phyloP scores from a whole-genome alignment of 2,329 filamentous ascomycete species.

The Sporothrix mexicana region DNA sequence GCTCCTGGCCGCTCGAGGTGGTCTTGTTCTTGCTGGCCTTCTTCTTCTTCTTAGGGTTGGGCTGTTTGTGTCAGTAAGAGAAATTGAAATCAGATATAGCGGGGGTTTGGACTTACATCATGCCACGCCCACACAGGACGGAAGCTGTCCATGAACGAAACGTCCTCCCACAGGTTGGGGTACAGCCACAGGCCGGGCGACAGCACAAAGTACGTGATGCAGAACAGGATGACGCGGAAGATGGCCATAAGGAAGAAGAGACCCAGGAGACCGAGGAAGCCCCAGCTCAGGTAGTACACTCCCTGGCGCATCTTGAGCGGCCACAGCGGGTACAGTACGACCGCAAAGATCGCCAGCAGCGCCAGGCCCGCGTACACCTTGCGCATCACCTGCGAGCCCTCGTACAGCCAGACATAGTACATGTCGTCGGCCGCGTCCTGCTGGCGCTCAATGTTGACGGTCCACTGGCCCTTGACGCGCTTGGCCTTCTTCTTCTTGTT shows the following conservation, averaged over 20 bases:
- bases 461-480: slow-evolving; percentile 95
- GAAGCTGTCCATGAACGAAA: slow-evolving; percentile 98
- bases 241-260: slow-evolving; percentile 98
- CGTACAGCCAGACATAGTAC: slow-evolving; percentile 97
- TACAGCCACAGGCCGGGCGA: slow-evolving; percentile 96
- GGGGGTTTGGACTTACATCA: slow-evolving; percentile 67
- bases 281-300: slow-evolving; percentile 97
- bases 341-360: slow-evolving; percentile 79
- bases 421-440: slow-evolving; percentile 86
- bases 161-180: slow-evolving; percentile 97
- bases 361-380: slow-evolving; percentile 89
- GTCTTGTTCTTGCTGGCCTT: slow-evolving; percentile 52
- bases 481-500: slow-evolving; percentile 71
- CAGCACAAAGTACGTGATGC: slow-evolving; percentile 82
- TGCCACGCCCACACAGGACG: slow-evolving; percentile 98
- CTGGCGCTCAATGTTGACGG: slow-evolving; percentile 92
- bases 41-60: slow-evolving; percentile 63
- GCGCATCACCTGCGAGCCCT: slow-evolving; percentile 91
- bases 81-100: slow-evolving; percentile 28
- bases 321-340: slow-evolving; percentile 97
- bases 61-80: slow-evolving; percentile 35
- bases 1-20: slow-evolving; percentile 46
- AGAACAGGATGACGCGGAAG: slow-evolving; percentile 93
- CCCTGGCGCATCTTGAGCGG: slow-evolving; percentile 87
- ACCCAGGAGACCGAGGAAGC: slow-evolving; percentile 84